Evolutionary conservation across 495 filamentous ascomycete genomes (phyloP), one percentile per base, ranked within the genome.

Genomic region (Tuber brumale): DNA sequence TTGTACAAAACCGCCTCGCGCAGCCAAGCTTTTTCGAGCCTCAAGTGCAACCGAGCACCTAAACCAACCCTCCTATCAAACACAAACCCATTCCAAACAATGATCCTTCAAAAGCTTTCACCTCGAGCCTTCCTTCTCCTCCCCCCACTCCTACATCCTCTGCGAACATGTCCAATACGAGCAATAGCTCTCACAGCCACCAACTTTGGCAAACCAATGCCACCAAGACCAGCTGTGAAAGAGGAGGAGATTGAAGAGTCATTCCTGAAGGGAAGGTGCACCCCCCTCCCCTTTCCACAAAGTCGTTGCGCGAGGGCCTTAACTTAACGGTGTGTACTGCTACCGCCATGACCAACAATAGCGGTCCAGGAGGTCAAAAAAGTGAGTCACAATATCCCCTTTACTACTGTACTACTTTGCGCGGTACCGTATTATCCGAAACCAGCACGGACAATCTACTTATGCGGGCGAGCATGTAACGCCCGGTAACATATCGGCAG

Each of bases 321-420:
- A 66, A 8, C 57, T 57, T n/a, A 21, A 3, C 35, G 31, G 31
- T 42, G 18, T 72, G 51, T 9, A 27, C 57, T 77, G 57, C 66
- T 70, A n/a, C 70, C n/a, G 23, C 3, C 18, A 27, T 27, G 70
- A 66, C 23, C 10, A 46, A 6, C 35, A 57, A 42, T 81, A 92
- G 89, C 81, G 95, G 95, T 18, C 95, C 95, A 2, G 95, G 95
- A 70, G 95, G 95, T 0, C 95, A 99, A 84, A 98, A 98, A 84
- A 98, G 97, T 85, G 73, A 75, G 72, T 75, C 83, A 88, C 80
- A 19, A 83, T 74, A n/a, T 45, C 23, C 73, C 43, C 70, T 75
- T 61, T 72, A 12, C 51, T 23, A 5, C 46, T n/a, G 5, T 39
- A 4, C 37, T 39, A 39, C 37, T 39, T 39, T 6, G 46, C 23